Evolutionary conservation across 2,329 filamentous ascomycete genomes (phyloP).

Genomic region (Xylaria sp.): DNA sequence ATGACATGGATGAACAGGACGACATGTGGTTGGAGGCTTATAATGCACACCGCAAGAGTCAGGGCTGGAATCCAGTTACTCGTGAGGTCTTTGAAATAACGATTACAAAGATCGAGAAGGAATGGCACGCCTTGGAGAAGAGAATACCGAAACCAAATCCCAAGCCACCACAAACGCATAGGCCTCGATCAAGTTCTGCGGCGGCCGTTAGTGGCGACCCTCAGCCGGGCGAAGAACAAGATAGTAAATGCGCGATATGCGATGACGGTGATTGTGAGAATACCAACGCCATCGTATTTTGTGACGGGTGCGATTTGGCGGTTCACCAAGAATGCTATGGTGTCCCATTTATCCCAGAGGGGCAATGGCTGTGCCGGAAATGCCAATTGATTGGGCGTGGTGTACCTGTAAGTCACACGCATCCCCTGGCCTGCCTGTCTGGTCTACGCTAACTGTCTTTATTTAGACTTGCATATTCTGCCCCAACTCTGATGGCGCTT

Average conservation of each 20-base stretch:
- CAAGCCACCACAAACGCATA: conserved; percentile 93
- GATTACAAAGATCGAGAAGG: conserved; percentile 98
- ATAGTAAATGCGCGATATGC: conserved; percentile 97
- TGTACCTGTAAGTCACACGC: conserved; percentile 73
- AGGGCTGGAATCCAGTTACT: conserved; percentile 83
- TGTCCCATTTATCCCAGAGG: conserved; percentile 97
- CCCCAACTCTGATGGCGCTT: conserved; percentile 95
- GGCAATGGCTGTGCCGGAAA: conserved; percentile 97
- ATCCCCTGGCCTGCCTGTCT: conserved; percentile 17
- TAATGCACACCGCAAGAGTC: conserved; percentile 78
- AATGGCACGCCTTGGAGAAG: conserved; percentile 96
- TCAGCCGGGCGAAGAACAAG: conserved; percentile 87
- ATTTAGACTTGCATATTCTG: conserved; percentile 94
- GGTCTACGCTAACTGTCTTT: conserved; percentile 31
- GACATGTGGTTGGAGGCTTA: conserved; percentile 92
- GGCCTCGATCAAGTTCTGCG: conserved; percentile 91
- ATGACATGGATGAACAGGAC: conserved; percentile 99
- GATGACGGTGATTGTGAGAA: conserved; percentile 99
- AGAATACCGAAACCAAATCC: conserved; percentile 96
- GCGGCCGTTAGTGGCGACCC: conserved; percentile 95
- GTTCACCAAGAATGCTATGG: conserved; percentile 99
- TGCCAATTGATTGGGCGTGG: conserved; percentile 95
- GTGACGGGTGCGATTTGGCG: conserved; percentile 95
- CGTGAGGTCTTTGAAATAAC: conserved; percentile 96
- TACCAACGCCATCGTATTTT: conserved; percentile 98